phyloP scores from a whole-genome alignment of 345 rosid species.

The Brassica rapa region DNA sequence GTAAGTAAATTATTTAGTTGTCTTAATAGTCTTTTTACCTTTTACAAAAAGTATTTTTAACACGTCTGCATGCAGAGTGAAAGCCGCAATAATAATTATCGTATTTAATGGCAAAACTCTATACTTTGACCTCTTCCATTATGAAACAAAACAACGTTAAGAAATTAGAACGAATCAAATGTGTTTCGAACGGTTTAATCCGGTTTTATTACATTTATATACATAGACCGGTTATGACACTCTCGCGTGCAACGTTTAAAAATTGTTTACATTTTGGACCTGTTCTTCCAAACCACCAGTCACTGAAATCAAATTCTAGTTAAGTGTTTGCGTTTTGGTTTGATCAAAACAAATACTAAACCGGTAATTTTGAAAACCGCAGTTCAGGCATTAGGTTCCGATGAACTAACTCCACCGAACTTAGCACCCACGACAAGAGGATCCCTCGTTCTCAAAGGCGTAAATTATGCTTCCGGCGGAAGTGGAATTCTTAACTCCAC shows the following conservation, averaged over 20 bases:
- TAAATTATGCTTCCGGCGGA: conserved; percentile 83
- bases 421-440: conserved; percentile 74
- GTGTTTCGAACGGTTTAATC: background rate
- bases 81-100: conserved; percentile 6
- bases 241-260: background rate
- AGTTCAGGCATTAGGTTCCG: conserved; percentile 60
- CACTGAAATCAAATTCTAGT: background rate
- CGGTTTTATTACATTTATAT: background rate
- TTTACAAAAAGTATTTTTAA: background rate
- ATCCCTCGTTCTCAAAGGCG: conserved; percentile 50
- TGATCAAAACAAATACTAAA: background rate
- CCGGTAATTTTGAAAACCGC: conserved; percentile 33
- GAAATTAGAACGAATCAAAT: background rate
- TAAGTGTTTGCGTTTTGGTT: background rate
- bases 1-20: conserved; percentile 33
- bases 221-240: background rate
- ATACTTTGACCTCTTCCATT: conserved; percentile 16
- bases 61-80: conserved; percentile 18
- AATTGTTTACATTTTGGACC: background rate
- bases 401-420: conserved; percentile 63
- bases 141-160: background rate
- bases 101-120: conserved; percentile 11
- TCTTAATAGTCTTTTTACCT: background rate
- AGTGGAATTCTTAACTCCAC: conserved; percentile 72
- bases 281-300: conserved; percentile 1